These are phyloP conservation scores for Acacia crassicarpa DNA, from an alignment of 306 rosid species.

Conservation along the genomic window DNA sequence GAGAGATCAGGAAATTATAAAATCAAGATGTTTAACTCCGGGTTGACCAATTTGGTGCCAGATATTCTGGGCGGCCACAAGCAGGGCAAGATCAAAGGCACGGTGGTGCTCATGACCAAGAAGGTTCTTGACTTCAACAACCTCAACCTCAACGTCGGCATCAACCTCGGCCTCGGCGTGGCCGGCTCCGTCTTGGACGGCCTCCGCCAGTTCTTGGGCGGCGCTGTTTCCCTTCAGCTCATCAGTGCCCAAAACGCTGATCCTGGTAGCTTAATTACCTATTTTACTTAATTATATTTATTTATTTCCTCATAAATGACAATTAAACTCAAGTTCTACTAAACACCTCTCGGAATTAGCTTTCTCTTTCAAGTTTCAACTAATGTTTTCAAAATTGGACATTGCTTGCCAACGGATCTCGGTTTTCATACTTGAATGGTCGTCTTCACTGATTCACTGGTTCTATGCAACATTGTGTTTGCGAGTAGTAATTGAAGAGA, in stretches of 20 bases:
- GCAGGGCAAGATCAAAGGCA: constrained; percentile 35
- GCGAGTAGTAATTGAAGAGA: too few relatives aligned
- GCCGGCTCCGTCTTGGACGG: constrained; percentile 31
- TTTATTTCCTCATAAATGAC: too few relatives aligned
- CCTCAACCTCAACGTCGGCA: not conserved
- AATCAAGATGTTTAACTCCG: constrained; percentile 27
- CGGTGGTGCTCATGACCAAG: constrained; percentile 44
- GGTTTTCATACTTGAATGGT: too few relatives aligned
- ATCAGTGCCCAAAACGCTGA: constrained; percentile 38
- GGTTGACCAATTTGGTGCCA: not conserved
- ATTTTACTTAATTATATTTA: too few relatives aligned
- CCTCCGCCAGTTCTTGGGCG: constrained; percentile 39
- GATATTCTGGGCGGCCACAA: not conserved
- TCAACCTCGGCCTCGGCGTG: constrained; percentile 22
- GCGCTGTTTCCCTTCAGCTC: constrained; percentile 39
- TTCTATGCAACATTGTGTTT: too few relatives aligned
- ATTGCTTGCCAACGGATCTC: too few relatives aligned
- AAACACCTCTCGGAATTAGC: too few relatives aligned
- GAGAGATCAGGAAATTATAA: not conserved
- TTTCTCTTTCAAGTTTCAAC: too few relatives aligned
- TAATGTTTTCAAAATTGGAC: too few relatives aligned
- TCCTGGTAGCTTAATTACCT: constrained; percentile 14
- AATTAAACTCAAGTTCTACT: too few relatives aligned
- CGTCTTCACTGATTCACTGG: too few relatives aligned
- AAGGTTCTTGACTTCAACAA: constrained; percentile 42